Conservation (phyloP, 305 asterid species). For the Striga hermonthica region DNA sequence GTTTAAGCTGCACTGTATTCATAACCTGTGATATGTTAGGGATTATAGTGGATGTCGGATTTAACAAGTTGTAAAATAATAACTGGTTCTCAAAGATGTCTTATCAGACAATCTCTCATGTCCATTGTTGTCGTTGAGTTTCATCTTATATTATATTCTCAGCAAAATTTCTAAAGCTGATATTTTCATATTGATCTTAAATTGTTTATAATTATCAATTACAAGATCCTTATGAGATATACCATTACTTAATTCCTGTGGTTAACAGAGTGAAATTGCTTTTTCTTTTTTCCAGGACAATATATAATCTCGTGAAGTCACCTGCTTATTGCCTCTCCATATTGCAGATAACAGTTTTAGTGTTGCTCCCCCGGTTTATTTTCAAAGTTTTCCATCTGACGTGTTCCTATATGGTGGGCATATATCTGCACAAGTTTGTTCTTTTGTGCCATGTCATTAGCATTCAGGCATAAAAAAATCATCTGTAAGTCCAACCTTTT, state of each 20-base stretch:
- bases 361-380: conserved; percentile 86
- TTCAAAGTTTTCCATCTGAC: conserved; percentile 67
- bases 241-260: not conserved
- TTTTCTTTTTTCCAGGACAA: conserved; percentile 64
- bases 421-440: conserved; percentile 35
- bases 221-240: conserved; percentile 2
- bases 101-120: no score
- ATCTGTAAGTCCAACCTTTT: conserved; percentile 34
- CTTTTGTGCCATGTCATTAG: conserved; percentile 38
- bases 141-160: no score
- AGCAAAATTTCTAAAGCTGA: no score
- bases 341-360: conserved; percentile 64
- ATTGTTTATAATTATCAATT: conserved; percentile 5
- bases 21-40: no score
- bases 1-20: no score
- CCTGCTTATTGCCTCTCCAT: conserved; percentile 89
- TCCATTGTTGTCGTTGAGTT: no score
- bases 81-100: no score
- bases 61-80: no score
- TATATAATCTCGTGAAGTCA: conserved; percentile 66
- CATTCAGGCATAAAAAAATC: conserved; percentile 34
- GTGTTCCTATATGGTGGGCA: conserved; percentile 27
- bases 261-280: conserved; percentile 27
- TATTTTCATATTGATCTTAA: no score
- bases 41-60: no score